A percentile compares a stretch with the other conserved stretches of the same genome.
Evolutionary conservation across 108 stramenopile species (phyloP).

Genomic region (Fistulifera pelliculosa): DNA sequence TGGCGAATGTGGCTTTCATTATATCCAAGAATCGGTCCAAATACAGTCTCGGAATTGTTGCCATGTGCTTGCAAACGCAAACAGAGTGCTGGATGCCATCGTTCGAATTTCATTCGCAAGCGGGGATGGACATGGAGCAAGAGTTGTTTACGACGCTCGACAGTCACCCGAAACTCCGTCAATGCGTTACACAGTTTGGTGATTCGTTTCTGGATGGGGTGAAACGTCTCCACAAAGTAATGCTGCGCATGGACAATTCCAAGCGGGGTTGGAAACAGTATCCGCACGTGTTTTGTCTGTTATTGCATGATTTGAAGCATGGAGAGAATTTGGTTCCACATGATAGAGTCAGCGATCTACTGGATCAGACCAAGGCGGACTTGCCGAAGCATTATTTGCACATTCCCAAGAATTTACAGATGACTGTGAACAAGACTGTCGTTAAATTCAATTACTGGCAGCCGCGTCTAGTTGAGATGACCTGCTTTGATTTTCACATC

Average conservation of each 20-base stretch:
- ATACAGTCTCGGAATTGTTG: slow-evolving; percentile 2
- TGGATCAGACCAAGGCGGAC: slow-evolving; percentile 17
- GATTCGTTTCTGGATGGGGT: too few relatives aligned
- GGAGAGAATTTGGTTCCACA: not conserved
- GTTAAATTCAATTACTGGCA: slow-evolving; percentile 27
- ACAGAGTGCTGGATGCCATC: not conserved
- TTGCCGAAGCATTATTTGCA: slow-evolving; percentile 46
- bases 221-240: too few relatives aligned
- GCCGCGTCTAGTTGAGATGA: slow-evolving; percentile 44
- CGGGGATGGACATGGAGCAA: too few relatives aligned
- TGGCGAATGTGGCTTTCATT: slow-evolving; percentile 21
- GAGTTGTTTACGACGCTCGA: too few relatives aligned
- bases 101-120: not conserved
- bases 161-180: too few relatives aligned
- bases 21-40: slow-evolving; percentile 14
- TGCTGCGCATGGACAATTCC: too few relatives aligned
- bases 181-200: too few relatives aligned
- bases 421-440: slow-evolving; percentile 13
- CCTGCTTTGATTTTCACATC: slow-evolving; percentile 25
- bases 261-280: slow-evolving; percentile 2
- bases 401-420: slow-evolving; percentile 28
- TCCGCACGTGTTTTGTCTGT: slow-evolving; percentile 1
- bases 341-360: not conserved
- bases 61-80: not conserved
- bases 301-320: slow-evolving; percentile 1